phyloP scores from a whole-genome alignment of 1,284 basidiomycete genomes.

The Tilletia caries region DNA sequence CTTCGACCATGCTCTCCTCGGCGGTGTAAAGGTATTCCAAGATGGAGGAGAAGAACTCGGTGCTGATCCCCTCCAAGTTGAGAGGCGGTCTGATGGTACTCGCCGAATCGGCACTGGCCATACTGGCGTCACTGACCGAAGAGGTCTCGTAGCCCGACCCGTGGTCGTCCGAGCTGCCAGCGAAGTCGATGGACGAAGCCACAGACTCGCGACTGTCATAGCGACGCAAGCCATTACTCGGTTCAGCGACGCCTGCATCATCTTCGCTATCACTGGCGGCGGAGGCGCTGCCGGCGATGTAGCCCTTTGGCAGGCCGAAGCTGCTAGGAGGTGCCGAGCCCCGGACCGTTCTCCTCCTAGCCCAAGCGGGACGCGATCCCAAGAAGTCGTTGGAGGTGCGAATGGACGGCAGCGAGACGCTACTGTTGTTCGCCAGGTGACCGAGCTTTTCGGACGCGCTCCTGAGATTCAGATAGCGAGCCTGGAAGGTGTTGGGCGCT shows the following conservation, averaged over 20 bases:
- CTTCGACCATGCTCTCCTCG: conserved; percentile 38
- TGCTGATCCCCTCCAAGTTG: conserved; percentile 30
- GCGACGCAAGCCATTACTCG: background rate
- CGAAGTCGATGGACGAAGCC: background rate
- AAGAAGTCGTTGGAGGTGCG: conserved; percentile 16
- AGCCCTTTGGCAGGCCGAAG: conserved; percentile 9
- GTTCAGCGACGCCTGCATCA: conserved; percentile 11
- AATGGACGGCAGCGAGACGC: conserved; percentile 31
- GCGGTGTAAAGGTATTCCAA: conserved; percentile 46
- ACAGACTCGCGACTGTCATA: background rate
- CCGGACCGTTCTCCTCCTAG: conserved; percentile 9
- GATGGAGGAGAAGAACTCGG: conserved; percentile 38
- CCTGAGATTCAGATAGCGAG: conserved; percentile 67
- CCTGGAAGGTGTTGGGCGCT: conserved; percentile 58
- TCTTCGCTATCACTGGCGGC: conserved; percentile 39
- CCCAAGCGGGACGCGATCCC: background rate
- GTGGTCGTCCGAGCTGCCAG: background rate
- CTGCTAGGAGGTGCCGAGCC: conserved; percentile 19
- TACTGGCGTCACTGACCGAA: conserved; percentile 19
- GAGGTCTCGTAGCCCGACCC: conserved; percentile 19
- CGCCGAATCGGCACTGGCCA: conserved; percentile 25
- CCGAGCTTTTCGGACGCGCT: conserved; percentile 40
- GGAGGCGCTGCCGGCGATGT: conserved; percentile 18
- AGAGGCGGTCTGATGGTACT: conserved; percentile 37
- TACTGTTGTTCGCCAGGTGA: conserved; percentile 31